Evolutionary conservation across 768 basidiomycete species (phyloP), one percentile per base, ranked within the genome.

Genomic region (Hypsizygus marmoreus): DNA sequence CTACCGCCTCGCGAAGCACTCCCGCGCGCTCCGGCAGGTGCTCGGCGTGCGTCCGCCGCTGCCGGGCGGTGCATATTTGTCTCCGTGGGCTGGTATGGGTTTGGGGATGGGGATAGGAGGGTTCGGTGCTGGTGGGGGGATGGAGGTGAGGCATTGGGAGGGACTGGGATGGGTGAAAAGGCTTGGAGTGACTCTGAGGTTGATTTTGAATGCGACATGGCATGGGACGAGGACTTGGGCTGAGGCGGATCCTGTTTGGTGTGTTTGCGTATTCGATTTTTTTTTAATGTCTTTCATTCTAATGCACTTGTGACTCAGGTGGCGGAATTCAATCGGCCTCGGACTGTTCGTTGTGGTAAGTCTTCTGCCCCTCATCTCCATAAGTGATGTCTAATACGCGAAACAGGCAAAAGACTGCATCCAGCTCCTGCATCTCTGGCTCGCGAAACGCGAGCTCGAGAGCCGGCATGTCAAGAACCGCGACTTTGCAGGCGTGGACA

Each of bases 181-280:
- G 38, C 29, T 69, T 3, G 60, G 60, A 16, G 44, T 62, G 24
- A 59, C 61, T 7, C 13, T 69, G 6, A 62, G 57, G 47, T 45
- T 79, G 40, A 70, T 76, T 0, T 55, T 81, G 52, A 69, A 71
- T 25, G 69, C 79, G 6, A 69, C 79, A 0, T 75, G 75, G 70
- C 73, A 78, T 13, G 82, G 82, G 17, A 78, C 80, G 17, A 72
- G 73, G 39, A 72, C 74, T n/a, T 86, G 84, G 80, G 71, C 76
- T 4, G 79, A 80, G 52, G 74, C 75, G 33, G 88, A 89, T 61
- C 88, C 88, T 11, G 82, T 89, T 12, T 90, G 88, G 87, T 83
- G 43, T 10, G 66, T 55, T 41, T 24, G 5, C 20, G 10, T 33
- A 28, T 33, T 37, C 23, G 10, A 30, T 40, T 6, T 14, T 33